These are phyloP conservation scores for Phytophthora sp. DNA, from an alignment of 352 stramenopile species.

Conservation along the genomic window DNA sequence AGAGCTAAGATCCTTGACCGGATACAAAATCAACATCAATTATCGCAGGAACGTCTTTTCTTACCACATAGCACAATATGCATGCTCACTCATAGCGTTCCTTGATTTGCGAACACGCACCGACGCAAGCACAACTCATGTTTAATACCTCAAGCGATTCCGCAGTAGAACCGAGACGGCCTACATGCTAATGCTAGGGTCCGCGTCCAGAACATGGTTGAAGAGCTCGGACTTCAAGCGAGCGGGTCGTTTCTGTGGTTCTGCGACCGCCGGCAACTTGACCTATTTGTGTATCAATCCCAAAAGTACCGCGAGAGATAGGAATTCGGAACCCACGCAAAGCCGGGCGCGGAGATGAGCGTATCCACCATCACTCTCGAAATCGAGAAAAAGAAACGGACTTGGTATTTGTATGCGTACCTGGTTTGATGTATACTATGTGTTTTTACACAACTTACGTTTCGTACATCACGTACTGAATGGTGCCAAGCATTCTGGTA, in stretches of 20 bases:
- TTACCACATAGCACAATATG: constrained; percentile 4
- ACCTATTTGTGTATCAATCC: constrained; percentile 3
- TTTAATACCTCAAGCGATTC: too few species aligned
- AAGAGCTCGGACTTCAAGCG: constrained; percentile 13
- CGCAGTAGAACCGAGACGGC: too few species aligned
- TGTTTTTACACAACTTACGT: background rate
- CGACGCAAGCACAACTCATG: background rate
- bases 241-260: constrained; percentile 17
- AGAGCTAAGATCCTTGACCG: background rate
- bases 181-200: too few species aligned
- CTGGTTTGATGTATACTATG: background rate
- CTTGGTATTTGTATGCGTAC: constrained; percentile 8
- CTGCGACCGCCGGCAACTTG: constrained; percentile 8
- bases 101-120: too few species aligned
- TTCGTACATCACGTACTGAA: too few species aligned
- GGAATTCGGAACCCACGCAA: constrained; percentile 29
- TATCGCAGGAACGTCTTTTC: too few species aligned
- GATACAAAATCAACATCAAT: too few species aligned
- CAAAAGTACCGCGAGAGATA: constrained; percentile 6
- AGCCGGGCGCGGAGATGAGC: background rate
- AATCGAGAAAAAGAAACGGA: constrained; percentile 26
- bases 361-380: constrained; percentile 33
- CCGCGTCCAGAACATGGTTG: too few species aligned
- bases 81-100: constrained; percentile 11
- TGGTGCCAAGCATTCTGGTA: too few species aligned